Evolutionary conservation across 2,329 filamentous ascomycete genomes (phyloP), one percentile per base, ranked within the genome.

Genomic region (Ophiosphaerella narmari): DNA sequence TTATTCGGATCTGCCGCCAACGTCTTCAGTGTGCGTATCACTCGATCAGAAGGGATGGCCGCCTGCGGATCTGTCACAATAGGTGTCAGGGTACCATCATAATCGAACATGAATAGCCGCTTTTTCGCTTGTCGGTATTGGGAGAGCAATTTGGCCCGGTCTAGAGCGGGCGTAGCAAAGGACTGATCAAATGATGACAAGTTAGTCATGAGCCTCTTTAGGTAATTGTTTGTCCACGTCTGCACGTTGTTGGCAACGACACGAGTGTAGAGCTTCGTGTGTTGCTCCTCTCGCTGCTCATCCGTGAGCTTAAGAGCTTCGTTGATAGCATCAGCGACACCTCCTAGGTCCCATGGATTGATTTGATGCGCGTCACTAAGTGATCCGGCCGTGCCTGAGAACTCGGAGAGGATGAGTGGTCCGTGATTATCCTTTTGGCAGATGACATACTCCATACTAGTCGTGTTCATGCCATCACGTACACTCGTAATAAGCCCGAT

Each of bases 21-120:
- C 9, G 83, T 82, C 71, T 88, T 90, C 51, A 99, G 80, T 1
- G 88, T 92, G 26, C 86, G 84, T 41, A 96, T 86, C 18, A 97
- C 84, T 18, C 87, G 85, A 62, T 91, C 87, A 0, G 92, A 93
- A 0, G 94, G 94, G 34, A 97, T 86, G 3, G 94, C 94, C 5
- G 91, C 87, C 59, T 88, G 87, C 1, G 94, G 94, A 66, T 97
- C 91, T 62, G 89, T 88, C 47, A 97, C 94, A 63, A 99, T 97
- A 0, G 92, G 82, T 3, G 94, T 97, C 46, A 99, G 82, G 0
- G 94, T 99, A 40, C 94, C 94, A 71, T 99, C 94, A 67, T 99
- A 99, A 76, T 99, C 94, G 70, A 97, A 97, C 90, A 99, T 93
- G 78, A 97, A 96, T 3, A 99, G 80, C 9, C 94, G 86, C 74